Percentiles rank a stretch among this genome's conserved stretches.
These are phyloP conservation scores for Xylaria sp. DNA, from an alignment of 2,329 filamentous ascomycete genomes.

Conservation along the genomic window DNA sequence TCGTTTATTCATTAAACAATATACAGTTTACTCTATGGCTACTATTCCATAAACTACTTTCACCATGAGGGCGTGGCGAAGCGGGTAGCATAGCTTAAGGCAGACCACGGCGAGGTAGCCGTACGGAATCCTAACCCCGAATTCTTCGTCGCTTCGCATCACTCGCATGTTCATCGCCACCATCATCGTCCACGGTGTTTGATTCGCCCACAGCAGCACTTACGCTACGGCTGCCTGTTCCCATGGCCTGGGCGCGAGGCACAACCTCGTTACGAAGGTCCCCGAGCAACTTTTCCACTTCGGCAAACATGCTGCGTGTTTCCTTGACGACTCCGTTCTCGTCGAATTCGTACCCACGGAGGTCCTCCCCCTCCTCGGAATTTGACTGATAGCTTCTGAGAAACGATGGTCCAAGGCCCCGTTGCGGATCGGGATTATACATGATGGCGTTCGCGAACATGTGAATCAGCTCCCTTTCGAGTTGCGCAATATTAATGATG, in stretches of 20 bases:
- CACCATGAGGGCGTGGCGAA: neutral
- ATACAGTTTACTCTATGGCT: conserved; percentile 16
- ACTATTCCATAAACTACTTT: neutral
- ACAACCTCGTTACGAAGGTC: conserved; percentile 79
- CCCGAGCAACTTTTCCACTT: conserved; percentile 82
- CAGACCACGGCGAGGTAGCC: neutral
- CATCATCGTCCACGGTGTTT: conserved; percentile 59
- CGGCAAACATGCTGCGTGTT: conserved; percentile 87
- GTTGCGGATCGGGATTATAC: conserved; percentile 89
- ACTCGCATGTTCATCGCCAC: conserved; percentile 56
- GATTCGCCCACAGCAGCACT: conserved; percentile 55
- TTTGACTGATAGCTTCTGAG: conserved; percentile 54
- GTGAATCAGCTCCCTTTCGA: conserved; percentile 92
- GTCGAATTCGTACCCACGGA: conserved; percentile 72
- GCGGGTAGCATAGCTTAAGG: neutral
- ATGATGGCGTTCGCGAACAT: conserved; percentile 99
- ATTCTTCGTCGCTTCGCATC: conserved; percentile 53
- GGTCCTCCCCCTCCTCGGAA: conserved; percentile 54
- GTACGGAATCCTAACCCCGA: conserved; percentile 43
- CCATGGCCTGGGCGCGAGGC: conserved; percentile 53
- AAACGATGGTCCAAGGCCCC: conserved; percentile 74
- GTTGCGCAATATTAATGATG: conserved; percentile 91
- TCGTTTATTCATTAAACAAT: conserved; percentile 13
- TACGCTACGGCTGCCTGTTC: conserved; percentile 47
- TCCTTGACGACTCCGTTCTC: conserved; percentile 90